Base-by-base conservation (phyloP, 495 filamentous ascomycete species). In the Friedmanniomyces simplex region DNA sequence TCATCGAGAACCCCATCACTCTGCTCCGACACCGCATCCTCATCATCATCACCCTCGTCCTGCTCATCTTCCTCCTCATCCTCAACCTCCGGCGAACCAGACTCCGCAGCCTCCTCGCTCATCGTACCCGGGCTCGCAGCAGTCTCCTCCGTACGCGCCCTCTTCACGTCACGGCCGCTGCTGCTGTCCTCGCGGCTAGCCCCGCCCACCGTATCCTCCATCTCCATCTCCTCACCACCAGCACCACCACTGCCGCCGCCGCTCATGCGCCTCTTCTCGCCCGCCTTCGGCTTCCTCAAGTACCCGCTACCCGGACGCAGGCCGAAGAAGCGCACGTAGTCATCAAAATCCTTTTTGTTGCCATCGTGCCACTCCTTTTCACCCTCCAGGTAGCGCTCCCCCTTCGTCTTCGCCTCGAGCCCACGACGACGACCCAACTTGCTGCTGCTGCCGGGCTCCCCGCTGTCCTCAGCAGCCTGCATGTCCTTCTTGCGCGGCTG, bases 261-360 rank as follows among this genome's bases (percentile, higher is more conserved):
- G 12, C 12, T 34, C 50, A 10, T 14, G 10, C 20, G 10, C 50
- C 28, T 34, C 32, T 28, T 57, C 1, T n/a, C 28, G 4, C 18
- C 18, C 5, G 24, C 18, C 16, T 24, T 32, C 48, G 45, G 26
- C 25, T 42, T 16, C 16, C 18, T 36, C 30, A 34, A 20, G 22
- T 43, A 43, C 14, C 4, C 3, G 14, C 3, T 22, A 32, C 34
- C n/a, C 13, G 12, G 2, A 13, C 39, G 39, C 39, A 6, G 14
- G 3, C 55, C 55, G 45, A 63, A 59, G 32, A 26, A 63, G 12
- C 16, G 14, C 4, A 37, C 45, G 55, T 63, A 63, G n/a, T 28
- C 25, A 21, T 50, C 14, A 28, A 52, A 59, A 28, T 63, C 55
- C 25, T 30, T 1, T 1, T 36, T 25, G 42, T 63, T 63, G 21